Evolutionary conservation across 495 filamentous ascomycete genomes (phyloP), one percentile per base, ranked within the genome.

Genomic region (Tuber calosporum): DNA sequence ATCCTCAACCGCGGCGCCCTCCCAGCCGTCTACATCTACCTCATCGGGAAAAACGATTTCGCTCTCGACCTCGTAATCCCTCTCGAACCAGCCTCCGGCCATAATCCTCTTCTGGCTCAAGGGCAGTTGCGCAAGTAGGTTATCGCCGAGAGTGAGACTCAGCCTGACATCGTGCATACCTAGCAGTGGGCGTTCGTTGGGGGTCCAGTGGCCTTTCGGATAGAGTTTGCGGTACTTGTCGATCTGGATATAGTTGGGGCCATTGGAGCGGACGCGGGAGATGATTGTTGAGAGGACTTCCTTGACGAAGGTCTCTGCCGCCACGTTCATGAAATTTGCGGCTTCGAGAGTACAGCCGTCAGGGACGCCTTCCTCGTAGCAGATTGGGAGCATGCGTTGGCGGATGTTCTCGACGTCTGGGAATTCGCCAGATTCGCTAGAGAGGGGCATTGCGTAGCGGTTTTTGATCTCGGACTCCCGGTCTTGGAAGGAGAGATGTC

Each of bases 401-500:
- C 92, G 87, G 75, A 99, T 92, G 39, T 89, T 90, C 69, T 89
- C 86, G 15, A 87, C 83, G 77, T 96, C 92, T 20, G 95, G 95
- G 80, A 99, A 97, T 83, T 98, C 95, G 73, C 92, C 91, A 0
- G 93, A 94, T 83, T 98, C 95, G 45, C 89, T 87, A 39, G 91
- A 92, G 39, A 99, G 86, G 19, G 94, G 91, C 78, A 93, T 91
- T 53, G 90, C 88, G 83, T 92, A 99, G 74, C 93, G 92, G 85
- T 96, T 95, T 73, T 93, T 88, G 77, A 97, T 96, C 83, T 97
- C 95, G 58, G 96, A 85, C 75, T 97, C 92, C 88, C 90, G 92
- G 81, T 96, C 91, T 93, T 66, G 13, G 7, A 42, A 42, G 39
- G 26, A 13, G 48, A 30, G 13, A 30, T 34, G 37, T 34, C 67